Percentiles rank a stretch among this genome's conserved stretches.
phyloP scores from a whole-genome alignment of 495 filamentous ascomycete species.

The Neurospora tetraspora region DNA sequence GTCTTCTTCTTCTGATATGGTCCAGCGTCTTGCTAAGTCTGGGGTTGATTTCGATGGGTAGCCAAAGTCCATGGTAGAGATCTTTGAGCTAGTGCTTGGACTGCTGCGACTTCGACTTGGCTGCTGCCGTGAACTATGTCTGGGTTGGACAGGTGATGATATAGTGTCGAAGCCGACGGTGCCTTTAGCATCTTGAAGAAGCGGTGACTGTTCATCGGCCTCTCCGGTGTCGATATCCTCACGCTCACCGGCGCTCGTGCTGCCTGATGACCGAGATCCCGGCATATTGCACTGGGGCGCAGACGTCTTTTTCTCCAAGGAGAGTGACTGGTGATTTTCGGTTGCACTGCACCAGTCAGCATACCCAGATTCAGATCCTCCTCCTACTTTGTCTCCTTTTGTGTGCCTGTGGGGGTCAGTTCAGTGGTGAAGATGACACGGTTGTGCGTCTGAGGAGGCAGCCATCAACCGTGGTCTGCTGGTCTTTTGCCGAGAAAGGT shows the following conservation, averaged over 20 bases:
- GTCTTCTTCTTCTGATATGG: not conserved
- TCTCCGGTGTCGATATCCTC: not conserved
- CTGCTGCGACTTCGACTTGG: not conserved
- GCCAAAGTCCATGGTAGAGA: not conserved
- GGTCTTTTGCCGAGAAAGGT: not conserved
- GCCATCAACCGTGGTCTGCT: not conserved
- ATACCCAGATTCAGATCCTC: not conserved
- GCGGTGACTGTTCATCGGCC: not conserved
- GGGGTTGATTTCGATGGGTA: not conserved
- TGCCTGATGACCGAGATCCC: not conserved
- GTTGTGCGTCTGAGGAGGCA: not conserved
- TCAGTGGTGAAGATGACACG: not conserved
- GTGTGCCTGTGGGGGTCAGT: not conserved
- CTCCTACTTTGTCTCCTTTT: not conserved
- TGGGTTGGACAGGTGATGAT: not conserved
- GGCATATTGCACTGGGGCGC: not conserved
- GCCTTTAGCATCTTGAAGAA: not conserved
- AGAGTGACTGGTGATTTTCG: not conserved
- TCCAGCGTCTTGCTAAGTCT: not conserved
- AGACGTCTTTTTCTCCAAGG: not conserved
- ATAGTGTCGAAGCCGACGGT: not conserved
- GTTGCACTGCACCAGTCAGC: not conserved
- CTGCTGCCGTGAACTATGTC: not conserved
- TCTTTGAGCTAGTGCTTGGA: not conserved
- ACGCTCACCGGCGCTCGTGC: not conserved